Evolutionary conservation across 306 rosid genomes (phyloP).

Genomic region (Glycyrrhiza uralensis): DNA sequence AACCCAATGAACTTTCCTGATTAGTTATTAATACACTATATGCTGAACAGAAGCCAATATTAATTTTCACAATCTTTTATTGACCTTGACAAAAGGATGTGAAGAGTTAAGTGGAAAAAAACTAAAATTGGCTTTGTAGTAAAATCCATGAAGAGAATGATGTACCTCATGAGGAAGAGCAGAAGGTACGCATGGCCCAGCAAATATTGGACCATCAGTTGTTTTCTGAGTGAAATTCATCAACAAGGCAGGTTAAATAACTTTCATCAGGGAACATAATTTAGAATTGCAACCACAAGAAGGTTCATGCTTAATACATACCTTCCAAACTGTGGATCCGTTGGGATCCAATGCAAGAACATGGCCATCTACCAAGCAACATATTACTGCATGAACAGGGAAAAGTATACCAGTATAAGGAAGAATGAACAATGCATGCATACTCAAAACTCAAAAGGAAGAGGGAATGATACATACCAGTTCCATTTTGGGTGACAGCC

Average conservation of each 20-base stretch:
- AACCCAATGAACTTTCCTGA: background rate
- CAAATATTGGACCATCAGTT: slow-evolving; percentile 79
- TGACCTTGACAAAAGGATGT: background rate
- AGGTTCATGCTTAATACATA: slow-evolving; percentile 37
- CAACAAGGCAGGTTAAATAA: slow-evolving; percentile 9
- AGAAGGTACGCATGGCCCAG: slow-evolving; percentile 78
- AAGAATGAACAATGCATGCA: background rate
- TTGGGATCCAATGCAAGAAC: slow-evolving; percentile 62
- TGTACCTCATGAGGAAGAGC: slow-evolving; percentile 66
- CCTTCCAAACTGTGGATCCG: slow-evolving; percentile 87
- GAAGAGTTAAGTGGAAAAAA: background rate
- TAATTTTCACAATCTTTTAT: background rate
- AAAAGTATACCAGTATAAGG: background rate
- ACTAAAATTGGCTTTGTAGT: background rate
- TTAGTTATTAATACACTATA: background rate
- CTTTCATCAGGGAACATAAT: slow-evolving; percentile 1
- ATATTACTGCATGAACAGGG: slow-evolving; percentile 55
- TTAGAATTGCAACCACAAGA: slow-evolving; percentile 4
- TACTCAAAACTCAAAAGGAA: slow-evolving; percentile 18
- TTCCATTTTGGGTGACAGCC: slow-evolving; percentile 51
- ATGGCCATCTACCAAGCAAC: slow-evolving; percentile 87
- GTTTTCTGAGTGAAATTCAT: slow-evolving; percentile 47
- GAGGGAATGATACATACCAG: slow-evolving; percentile 40
- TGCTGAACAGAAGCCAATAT: background rate
- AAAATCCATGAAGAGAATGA: slow-evolving; percentile 23